Evolutionary conservation across 2,329 filamentous ascomycete species (phyloP).

Genomic region (Aspergillus novoparasiticus): DNA sequence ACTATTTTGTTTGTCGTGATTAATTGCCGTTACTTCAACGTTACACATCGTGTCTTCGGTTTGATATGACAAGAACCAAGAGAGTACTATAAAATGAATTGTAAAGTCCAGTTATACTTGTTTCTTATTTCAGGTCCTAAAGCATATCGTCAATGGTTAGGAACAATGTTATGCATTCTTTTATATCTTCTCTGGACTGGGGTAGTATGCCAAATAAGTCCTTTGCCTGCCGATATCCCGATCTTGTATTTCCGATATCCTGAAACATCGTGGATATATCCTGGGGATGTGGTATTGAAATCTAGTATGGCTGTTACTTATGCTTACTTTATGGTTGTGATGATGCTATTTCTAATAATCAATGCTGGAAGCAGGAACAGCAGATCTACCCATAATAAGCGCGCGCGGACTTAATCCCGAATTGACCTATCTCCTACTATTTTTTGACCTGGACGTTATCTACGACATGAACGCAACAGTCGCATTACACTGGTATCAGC

Average conservation of each 20-base stretch:
- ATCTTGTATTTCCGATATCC: conserved; percentile 15
- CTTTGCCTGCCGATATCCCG: not conserved
- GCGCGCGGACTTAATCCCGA: conserved; percentile 10
- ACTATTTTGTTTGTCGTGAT: not conserved
- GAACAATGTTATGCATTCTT: not conserved
- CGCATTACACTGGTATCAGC: conserved; percentile 33
- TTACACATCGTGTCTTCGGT: not conserved
- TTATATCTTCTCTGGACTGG: not conserved
- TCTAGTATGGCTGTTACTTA: conserved; percentile 1
- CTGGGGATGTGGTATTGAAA: conserved; percentile 19
- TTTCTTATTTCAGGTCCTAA: not conserved
- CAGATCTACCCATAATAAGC: conserved; percentile 22
- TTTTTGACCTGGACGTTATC: conserved; percentile 29
- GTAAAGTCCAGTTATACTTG: not conserved
- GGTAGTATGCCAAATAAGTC: not conserved
- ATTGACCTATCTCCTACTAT: conserved; percentile 24
- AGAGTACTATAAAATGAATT: not conserved
- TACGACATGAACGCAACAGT: conserved; percentile 18
- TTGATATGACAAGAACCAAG: not conserved
- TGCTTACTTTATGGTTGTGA: not conserved
- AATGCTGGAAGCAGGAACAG: conserved; percentile 12
- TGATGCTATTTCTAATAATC: not conserved
- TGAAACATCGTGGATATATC: conserved; percentile 19
- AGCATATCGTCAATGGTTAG: fast-evolving
- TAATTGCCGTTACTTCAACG: not conserved